Evolutionary conservation across 2,329 filamentous ascomycete genomes (phyloP), one percentile per base, ranked within the genome.

Genomic region (Leptographium wingfieldii): DNA sequence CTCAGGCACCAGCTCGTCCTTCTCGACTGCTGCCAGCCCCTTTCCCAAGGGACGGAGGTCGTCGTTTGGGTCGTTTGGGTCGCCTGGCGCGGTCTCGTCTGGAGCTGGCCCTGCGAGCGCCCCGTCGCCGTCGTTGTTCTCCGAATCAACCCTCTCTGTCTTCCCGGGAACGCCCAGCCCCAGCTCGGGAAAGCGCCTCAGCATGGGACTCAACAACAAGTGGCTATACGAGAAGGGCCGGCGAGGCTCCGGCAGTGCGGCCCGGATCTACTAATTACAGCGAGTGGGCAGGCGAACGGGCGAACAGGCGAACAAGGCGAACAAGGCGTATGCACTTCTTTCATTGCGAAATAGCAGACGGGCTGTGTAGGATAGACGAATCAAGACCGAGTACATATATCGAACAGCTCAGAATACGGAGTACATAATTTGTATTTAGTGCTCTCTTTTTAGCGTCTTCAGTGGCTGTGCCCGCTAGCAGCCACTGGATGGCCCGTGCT

Each of bases 181-280:
- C 0, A 74, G 74, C 6, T 73, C 77, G 6, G 79, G 80, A 46
- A 90, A 87, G 74, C 81, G 84, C 60, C 85, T 86, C 51, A 91
- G 83, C 65, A 83, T 95, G 58, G 84, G 85, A 0, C 69, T 96
- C 69, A 96, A 92, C 73, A 96, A 85, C 75, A 95, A 94, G 74
- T 97, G 92, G 92, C 73, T 96, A 62, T 97, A 96, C 69, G 90
- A 96, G 72, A 89, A 85, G 73, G 87, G 88, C 67, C 76, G 84
- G 70, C 70, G 84, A 70, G 74, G 80, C 65, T 76, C 78, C 57
- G 71, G 76, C 12, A 77, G 71, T 59, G 62, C 60, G 58, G 62
- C 60, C 1, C 60, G 63, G 31, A 25, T 64, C 27, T 63, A 63
- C 51, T 56, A 25, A 52, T 12, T 11, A 7, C 11, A 25, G n/a